These are phyloP conservation scores for Fusarium newnesense DNA, from an alignment of 2,329 filamentous ascomycete species.

Conservation along the genomic window DNA sequence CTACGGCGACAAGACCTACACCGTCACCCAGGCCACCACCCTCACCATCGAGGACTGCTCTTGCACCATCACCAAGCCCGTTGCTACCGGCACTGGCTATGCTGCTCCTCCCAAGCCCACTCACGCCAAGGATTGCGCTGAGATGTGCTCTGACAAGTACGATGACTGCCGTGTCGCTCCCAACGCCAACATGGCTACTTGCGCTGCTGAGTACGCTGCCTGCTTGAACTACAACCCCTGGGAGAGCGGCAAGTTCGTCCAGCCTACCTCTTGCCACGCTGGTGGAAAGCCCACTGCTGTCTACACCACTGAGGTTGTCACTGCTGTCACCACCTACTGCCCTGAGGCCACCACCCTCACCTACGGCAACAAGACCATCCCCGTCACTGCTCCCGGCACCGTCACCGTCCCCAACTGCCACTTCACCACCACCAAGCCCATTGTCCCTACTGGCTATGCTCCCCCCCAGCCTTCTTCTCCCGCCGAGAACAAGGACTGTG, in stretches of 20 bases:
- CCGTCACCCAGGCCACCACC: constrained; percentile 70
- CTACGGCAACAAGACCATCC: constrained; percentile 47
- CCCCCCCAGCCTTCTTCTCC: constrained; percentile 28
- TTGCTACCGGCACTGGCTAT: constrained; percentile 18
- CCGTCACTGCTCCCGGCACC: constrained; percentile 28
- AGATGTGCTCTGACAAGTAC: constrained; percentile 28
- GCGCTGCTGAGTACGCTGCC: constrained; percentile 38
- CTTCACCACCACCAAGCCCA: constrained; percentile 18
- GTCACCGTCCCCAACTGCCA: constrained; percentile 24
- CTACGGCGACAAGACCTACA: constrained; percentile 70
- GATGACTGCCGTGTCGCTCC: constrained; percentile 32
- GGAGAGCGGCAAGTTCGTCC: constrained; percentile 14
- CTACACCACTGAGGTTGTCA: constrained; percentile 30
- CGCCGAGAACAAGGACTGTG: constrained; percentile 18
- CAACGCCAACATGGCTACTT: constrained; percentile 37
- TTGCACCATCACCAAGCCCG: constrained; percentile 66
- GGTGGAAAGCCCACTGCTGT: constrained; percentile 53
- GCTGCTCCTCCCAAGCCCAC: constrained; percentile 23
- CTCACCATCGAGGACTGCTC: constrained; percentile 73
- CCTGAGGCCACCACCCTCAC: constrained; percentile 45
- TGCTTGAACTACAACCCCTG: constrained; percentile 45
- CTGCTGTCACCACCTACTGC: constrained; percentile 52
- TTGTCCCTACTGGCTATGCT: constrained; percentile 32
- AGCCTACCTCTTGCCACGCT: constrained; percentile 54
- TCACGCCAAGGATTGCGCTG: constrained; percentile 27